A percentile compares a stretch with the other conserved stretches of the same genome.
phyloP scores from a whole-genome alignment of 768 basidiomycete genomes.

The Suillus fuscotomentosus region DNA sequence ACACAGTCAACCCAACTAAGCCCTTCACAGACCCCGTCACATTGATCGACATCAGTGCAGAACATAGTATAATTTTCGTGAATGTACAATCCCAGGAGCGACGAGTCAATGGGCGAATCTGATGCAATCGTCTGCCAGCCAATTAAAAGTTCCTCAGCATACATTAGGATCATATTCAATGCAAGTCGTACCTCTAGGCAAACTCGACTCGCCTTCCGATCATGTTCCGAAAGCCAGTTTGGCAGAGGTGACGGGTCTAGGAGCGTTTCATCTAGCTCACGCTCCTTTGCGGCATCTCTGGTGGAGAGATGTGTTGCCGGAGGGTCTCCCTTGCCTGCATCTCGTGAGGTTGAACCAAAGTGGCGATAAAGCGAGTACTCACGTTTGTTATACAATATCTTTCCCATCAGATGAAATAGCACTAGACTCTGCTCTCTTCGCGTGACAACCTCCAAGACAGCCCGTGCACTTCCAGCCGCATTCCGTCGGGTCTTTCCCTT shows the following conservation, averaged over 20 bases:
- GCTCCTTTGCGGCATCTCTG: conserved; percentile 64
- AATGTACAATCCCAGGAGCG: conserved; percentile 83
- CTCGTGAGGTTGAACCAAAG: conserved; percentile 7
- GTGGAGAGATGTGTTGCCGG: conserved; percentile 51
- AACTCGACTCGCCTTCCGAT: conserved; percentile 69
- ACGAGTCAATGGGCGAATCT: conserved; percentile 89
- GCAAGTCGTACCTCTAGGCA: conserved; percentile 61
- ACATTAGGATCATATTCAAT: neutral
- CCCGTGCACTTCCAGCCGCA: conserved; percentile 19
- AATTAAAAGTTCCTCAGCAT: neutral
- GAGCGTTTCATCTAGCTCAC: conserved; percentile 52
- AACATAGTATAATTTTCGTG: conserved; percentile 94
- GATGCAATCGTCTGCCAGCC: conserved; percentile 61
- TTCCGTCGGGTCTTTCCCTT: conserved; percentile 35
- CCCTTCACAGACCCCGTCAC: conserved; percentile 65
- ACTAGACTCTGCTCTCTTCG: conserved; percentile 82
- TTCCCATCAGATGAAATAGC: conserved; percentile 91
- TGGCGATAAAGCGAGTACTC: conserved; percentile 18
- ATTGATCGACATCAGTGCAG: conserved; percentile 75
- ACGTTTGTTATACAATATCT: conserved; percentile 96
- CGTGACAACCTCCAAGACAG: conserved; percentile 71
- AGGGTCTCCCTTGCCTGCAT: conserved; percentile 73
- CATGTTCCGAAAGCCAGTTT: conserved; percentile 53
- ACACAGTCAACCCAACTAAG: conserved; percentile 76
- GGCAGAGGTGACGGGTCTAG: conserved; percentile 60